Conservation (phyloP, 441 rosid species). For the Hura crepitans region DNA sequence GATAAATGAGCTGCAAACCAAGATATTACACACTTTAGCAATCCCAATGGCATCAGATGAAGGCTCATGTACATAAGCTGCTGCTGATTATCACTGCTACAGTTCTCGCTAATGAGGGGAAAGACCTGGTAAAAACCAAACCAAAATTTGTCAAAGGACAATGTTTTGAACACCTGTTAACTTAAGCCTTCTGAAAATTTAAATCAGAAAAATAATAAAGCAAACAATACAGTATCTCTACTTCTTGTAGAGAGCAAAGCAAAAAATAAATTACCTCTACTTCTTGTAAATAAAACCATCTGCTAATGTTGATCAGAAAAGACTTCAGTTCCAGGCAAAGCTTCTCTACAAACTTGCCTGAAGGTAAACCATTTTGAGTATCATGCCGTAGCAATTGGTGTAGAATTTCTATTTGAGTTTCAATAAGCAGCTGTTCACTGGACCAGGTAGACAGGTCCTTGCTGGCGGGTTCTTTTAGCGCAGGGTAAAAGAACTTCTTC, state of each 20-base stretch:
- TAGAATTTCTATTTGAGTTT: slow-evolving; percentile 41
- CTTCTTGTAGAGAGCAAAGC: neutral
- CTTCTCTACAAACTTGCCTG: slow-evolving; percentile 35
- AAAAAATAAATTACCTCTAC: slow-evolving; percentile 43
- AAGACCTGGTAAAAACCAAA: slow-evolving; percentile 45
- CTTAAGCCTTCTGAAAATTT: neutral
- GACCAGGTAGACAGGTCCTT: slow-evolving; percentile 20
- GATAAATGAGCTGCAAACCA: slow-evolving; percentile 70
- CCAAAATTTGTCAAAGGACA: slow-evolving; percentile 19
- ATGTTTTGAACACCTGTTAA: slow-evolving; percentile 12
- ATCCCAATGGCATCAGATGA: slow-evolving; percentile 67
- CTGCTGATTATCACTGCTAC: slow-evolving; percentile 51
- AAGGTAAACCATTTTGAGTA: slow-evolving; percentile 27
- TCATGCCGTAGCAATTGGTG: slow-evolving; percentile 43
- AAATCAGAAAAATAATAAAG: neutral
- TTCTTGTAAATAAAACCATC: slow-evolving; percentile 46
- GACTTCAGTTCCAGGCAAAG: slow-evolving; percentile 47
- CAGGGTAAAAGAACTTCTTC: slow-evolving; percentile 53
- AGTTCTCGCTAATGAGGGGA: slow-evolving; percentile 46
- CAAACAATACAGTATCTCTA: too few species aligned
- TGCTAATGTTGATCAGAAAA: slow-evolving; percentile 35
- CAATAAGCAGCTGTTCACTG: slow-evolving; percentile 31
- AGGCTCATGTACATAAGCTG: slow-evolving; percentile 58
- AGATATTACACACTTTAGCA: slow-evolving; percentile 56
- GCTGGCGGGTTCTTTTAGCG: slow-evolving; percentile 35